Evolutionary conservation across 345 rosid species (phyloP).

Genomic region (Linum tenue): DNA sequence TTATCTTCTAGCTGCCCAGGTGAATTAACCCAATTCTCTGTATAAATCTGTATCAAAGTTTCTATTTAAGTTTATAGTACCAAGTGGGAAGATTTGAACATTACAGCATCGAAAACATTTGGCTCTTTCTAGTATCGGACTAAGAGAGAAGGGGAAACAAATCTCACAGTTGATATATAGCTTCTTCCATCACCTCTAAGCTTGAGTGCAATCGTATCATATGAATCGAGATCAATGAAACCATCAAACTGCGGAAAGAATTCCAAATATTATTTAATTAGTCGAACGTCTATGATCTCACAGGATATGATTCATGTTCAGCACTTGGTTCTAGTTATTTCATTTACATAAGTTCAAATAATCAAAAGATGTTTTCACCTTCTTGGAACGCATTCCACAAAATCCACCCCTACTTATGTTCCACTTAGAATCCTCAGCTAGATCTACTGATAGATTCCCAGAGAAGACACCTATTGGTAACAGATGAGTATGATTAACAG

Average conservation of each 20-base stretch:
- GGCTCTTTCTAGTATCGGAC: constrained; percentile 5
- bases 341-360: background rate
- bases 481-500: background rate
- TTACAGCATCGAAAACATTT: background rate
- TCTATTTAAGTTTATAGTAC: background rate
- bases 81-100: background rate
- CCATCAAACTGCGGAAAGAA: constrained; percentile 67
- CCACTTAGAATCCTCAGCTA: constrained; percentile 58
- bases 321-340: background rate
- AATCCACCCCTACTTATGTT: constrained; percentile 74
- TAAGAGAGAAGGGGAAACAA: constrained; percentile 12
- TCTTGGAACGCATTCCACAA: constrained; percentile 93
- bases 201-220: constrained; percentile 70
- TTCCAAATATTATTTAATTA: background rate
- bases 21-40: constrained; percentile 91
- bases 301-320: background rate
- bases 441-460: constrained; percentile 64
- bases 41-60: constrained; percentile 54
- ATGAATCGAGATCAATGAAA: constrained; percentile 76
- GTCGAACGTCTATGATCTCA: background rate
- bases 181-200: constrained; percentile 91
- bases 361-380: constrained; percentile 31
- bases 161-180: constrained; percentile 76
- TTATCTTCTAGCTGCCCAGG: constrained; percentile 88
- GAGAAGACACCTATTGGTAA: constrained; percentile 59